These are phyloP conservation scores for Helicosporidium sp. DNA, from an alignment of 139 green algal genomes.

Conservation along the genomic window DNA sequence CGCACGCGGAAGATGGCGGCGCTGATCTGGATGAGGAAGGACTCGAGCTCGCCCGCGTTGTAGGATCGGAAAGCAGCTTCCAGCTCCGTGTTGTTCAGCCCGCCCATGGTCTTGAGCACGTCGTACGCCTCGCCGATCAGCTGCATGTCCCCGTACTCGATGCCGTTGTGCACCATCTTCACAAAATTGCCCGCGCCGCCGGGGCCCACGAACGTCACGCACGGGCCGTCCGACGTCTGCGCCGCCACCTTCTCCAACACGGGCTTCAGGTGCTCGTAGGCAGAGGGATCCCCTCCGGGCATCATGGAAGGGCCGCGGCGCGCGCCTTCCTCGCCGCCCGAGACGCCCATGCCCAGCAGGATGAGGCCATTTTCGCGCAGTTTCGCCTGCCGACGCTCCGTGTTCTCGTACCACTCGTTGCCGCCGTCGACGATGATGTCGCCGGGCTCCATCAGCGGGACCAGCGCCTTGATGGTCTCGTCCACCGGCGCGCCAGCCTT, in stretches of 20 bases:
- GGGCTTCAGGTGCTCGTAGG: constrained; percentile 61
- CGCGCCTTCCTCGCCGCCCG: constrained; percentile 89
- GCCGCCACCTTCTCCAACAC: constrained; percentile 85
- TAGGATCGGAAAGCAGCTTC: constrained; percentile 64
- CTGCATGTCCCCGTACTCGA: constrained; percentile 99
- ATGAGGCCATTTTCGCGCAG: constrained; percentile 66
- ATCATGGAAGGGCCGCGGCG: constrained; percentile 88
- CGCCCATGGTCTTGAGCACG: constrained; percentile 79
- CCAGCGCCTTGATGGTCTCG: constrained; percentile 69
- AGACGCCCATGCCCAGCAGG: constrained; percentile 97
- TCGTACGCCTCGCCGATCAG: constrained; percentile 96
- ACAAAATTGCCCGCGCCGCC: constrained; percentile 88
- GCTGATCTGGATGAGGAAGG: constrained; percentile 92
- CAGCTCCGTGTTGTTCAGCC: constrained; percentile 86
- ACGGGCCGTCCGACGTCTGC: constrained; percentile 86
- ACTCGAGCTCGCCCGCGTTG: constrained; percentile 73
- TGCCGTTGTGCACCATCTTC: constrained; percentile 99
- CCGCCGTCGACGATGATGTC: constrained; percentile 97
- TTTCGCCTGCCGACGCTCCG: constrained; percentile 57
- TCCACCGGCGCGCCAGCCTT: constrained; percentile 91
- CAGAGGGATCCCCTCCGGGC: constrained; percentile 78
- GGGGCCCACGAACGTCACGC: constrained; percentile 64
- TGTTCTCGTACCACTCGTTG: constrained; percentile 99
- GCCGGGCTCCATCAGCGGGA: constrained; percentile 71
- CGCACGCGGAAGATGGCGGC: constrained; percentile 68